phyloP scores from a whole-genome alignment of 176 grass and related monocot genomes.

The Cenchrus fungigraminus region DNA sequence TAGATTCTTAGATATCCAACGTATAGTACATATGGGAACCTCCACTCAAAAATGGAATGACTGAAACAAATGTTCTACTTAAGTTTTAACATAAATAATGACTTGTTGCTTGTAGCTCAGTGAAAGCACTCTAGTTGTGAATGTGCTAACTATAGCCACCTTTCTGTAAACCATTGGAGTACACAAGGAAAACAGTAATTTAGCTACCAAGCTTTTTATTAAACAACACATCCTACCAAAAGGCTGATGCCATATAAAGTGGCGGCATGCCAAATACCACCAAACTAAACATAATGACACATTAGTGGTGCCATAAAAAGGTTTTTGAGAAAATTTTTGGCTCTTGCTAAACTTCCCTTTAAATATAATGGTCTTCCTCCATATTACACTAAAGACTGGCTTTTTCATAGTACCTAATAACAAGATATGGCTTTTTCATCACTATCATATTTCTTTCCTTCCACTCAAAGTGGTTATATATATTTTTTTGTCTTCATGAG shows the following conservation, averaged over 20 bases:
- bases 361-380: conserved; percentile 13
- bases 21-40: neutral
- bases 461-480: conserved; percentile 30
- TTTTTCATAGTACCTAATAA: neutral
- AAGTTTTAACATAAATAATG: neutral
- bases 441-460: conserved; percentile 33
- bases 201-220: neutral
- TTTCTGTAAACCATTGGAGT: neutral
- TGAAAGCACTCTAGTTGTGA: neutral
- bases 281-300: neutral
- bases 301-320: too few relatives aligned
- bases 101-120: neutral
- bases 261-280: neutral
- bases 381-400: neutral
- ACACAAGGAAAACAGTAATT: neutral
- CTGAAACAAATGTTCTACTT: neutral
- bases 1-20: neutral
- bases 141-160: neutral
- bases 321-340: neutral
- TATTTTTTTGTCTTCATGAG: neutral
- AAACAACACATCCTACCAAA: neutral
- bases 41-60: conserved; percentile 3
- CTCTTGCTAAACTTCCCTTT: conserved; percentile 7
- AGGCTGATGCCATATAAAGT: neutral
- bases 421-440: neutral